Base-by-base conservation (phyloP, 371 early-diverging fungal species). In the Lichtheimia corymbifera region DNA sequence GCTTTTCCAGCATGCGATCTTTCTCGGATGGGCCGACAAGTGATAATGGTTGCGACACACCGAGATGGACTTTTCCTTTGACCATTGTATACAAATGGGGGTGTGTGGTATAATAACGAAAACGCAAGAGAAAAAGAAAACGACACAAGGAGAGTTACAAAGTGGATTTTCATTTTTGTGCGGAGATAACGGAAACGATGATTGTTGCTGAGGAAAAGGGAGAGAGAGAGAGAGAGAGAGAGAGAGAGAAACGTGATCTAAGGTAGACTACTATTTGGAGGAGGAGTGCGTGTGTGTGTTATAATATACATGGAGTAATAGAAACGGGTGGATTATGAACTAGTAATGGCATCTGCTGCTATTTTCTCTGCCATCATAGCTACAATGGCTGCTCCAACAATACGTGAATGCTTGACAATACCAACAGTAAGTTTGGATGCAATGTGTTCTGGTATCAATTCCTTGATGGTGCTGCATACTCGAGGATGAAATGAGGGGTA, bases 401-500 rank as follows among this genome's bases (percentile, higher is more conserved):
- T 89, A 24, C 88, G 85, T 3, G 91, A 91, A 65, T 93, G 91
- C 59, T 86, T 83, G 14, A 91, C 86, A 13, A 89, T 70, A 7
- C 76, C 82, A 13, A 88, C 78, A 11, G 77, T 77, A 30, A 87
- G 70, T 76, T 79, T 91, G 69, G 83, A 74, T 49, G 88, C 88
- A 65, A 89, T 85, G 35, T 93, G 87, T 22, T 83, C 85, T 22
- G 92, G 92, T 20, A 95, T 73, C 52, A 94, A 69, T 45, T 87
- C 87, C 54, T 88, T 82, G 50, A 92, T 70, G 3, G 93, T 88
- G 53, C 82, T 84, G 51, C 87, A 78, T 61, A 95, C 85, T 47
- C 92, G 84, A 58, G 86, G 83, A 62, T 90, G 88, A 71, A 91
- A 94, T 67, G 85, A 84, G 11, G 94, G 94, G 66, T 94, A 95